Conservation (phyloP, 495 filamentous ascomycete genomes). For the Trypethelium eluteriae region DNA sequence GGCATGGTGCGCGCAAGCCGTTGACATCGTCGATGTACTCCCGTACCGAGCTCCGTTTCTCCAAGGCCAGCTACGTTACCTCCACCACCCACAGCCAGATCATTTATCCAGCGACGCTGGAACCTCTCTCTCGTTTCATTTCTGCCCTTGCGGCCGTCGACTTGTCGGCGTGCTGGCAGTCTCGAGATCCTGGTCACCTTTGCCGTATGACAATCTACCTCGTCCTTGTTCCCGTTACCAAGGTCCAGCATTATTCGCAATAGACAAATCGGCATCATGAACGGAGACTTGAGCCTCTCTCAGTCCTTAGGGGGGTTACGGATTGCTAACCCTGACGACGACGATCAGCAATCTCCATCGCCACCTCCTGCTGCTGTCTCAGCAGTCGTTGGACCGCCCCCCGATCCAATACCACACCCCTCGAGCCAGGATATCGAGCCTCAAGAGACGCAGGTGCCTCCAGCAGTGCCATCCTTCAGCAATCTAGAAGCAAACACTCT, state of each 20-base stretch:
- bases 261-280: conserved; percentile 48
- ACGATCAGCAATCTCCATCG: conserved; percentile 37
- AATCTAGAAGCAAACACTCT: conserved; percentile 19
- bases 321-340: conserved; percentile 93
- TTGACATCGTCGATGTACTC: neutral
- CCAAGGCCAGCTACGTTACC: conserved; percentile 6
- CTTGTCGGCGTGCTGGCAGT: conserved; percentile 8
- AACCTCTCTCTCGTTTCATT: neutral
- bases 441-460: conserved; percentile 14
- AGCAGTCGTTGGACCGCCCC: conserved; percentile 17
- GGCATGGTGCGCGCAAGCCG: neutral
- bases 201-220: neutral
- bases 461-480: conserved; percentile 6
- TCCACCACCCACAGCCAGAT: neutral
- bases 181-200: neutral
- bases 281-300: conserved; percentile 86
- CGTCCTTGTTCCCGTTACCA: neutral
- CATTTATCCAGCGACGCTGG: neutral
- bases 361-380: conserved; percentile 38
- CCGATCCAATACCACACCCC: conserved; percentile 28
- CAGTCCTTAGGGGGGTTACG: conserved; percentile 88
- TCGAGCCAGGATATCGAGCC: conserved; percentile 27
- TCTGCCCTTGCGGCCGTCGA: conserved; percentile 7
- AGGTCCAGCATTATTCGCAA: neutral
- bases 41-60: neutral